These are phyloP conservation scores for Phytophthora vignae DNA, from an alignment of 352 stramenopile species.

Conservation along the genomic window DNA sequence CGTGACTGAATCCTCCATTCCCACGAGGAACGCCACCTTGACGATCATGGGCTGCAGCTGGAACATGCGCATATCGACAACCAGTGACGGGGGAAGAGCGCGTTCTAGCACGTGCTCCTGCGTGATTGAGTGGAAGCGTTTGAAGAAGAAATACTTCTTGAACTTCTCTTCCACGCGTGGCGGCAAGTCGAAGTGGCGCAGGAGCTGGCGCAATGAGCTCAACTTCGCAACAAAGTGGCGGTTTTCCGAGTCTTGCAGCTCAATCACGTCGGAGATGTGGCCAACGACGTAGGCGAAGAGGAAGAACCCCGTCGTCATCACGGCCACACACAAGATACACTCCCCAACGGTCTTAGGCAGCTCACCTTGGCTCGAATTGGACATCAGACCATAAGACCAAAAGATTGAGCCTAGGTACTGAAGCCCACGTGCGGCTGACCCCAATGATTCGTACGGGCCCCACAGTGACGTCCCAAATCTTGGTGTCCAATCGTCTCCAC, in stretches of 20 bases:
- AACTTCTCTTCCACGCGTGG: slow-evolving; percentile 58
- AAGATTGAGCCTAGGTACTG: slow-evolving; percentile 63
- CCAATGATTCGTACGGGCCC: slow-evolving; percentile 35
- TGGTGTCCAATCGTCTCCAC: slow-evolving; percentile 17
- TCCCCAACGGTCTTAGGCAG: slow-evolving; percentile 55
- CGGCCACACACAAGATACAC: slow-evolving; percentile 63
- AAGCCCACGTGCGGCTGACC: slow-evolving; percentile 27
- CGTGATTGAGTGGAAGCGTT: slow-evolving; percentile 73
- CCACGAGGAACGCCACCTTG: slow-evolving; percentile 71
- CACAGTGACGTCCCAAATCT: slow-evolving; percentile 47
- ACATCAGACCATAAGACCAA: slow-evolving; percentile 68
- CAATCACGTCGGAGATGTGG: slow-evolving; percentile 66
- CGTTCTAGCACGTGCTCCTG: slow-evolving; percentile 67
- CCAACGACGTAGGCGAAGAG: slow-evolving; percentile 69
- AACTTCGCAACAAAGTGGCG: slow-evolving; percentile 66
- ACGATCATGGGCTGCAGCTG: slow-evolving; percentile 74
- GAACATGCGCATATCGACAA: slow-evolving; percentile 74
- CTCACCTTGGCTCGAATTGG: slow-evolving; percentile 61
- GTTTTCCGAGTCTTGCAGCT: slow-evolving; percentile 67
- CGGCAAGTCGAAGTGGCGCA: slow-evolving; percentile 61
- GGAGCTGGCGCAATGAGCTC: slow-evolving; percentile 58
- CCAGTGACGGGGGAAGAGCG: slow-evolving; percentile 59
- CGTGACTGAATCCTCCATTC: slow-evolving; percentile 62
- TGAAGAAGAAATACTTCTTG: slow-evolving; percentile 75
- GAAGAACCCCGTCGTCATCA: slow-evolving; percentile 71